Evolutionary conservation across 345 rosid species (phyloP).

Genomic region (Pistacia vera): DNA sequence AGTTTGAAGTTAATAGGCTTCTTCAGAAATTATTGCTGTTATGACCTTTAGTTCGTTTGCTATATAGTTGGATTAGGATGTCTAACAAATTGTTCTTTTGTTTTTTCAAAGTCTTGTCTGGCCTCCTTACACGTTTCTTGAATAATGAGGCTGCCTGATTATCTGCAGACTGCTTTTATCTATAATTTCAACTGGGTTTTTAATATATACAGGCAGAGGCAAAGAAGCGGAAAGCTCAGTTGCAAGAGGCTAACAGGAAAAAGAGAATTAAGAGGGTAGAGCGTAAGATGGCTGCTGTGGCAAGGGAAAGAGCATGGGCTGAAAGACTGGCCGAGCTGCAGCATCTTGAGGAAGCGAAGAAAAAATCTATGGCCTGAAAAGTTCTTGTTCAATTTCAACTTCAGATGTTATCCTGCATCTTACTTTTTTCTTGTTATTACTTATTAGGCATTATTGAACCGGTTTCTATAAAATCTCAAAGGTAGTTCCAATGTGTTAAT

Average conservation of each 20-base stretch:
- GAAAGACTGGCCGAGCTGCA: conserved; percentile 75
- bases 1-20: neutral
- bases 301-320: conserved; percentile 91
- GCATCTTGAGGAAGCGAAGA: conserved; percentile 76
- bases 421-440: neutral
- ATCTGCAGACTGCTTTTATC: neutral
- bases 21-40: neutral
- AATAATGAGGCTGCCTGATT: neutral
- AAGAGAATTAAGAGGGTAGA: conserved; percentile 60
- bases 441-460: neutral
- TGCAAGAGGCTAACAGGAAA: conserved; percentile 85
- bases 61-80: neutral
- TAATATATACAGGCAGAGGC: conserved; percentile 68
- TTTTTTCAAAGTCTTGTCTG: neutral
- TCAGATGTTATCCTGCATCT: neutral
- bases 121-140: neutral
- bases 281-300: conserved; percentile 86
- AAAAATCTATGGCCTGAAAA: conserved; percentile 52
- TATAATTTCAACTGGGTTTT: conserved; percentile 5
- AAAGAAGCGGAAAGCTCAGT: conserved; percentile 82
- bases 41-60: neutral
- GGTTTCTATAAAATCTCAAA: neutral
- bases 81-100: neutral
- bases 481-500: conserved; percentile 4
- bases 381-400: neutral